Evolutionary conservation across 2,329 filamentous ascomycete genomes (phyloP).

Genomic region (Pezicula rhizophila): DNA sequence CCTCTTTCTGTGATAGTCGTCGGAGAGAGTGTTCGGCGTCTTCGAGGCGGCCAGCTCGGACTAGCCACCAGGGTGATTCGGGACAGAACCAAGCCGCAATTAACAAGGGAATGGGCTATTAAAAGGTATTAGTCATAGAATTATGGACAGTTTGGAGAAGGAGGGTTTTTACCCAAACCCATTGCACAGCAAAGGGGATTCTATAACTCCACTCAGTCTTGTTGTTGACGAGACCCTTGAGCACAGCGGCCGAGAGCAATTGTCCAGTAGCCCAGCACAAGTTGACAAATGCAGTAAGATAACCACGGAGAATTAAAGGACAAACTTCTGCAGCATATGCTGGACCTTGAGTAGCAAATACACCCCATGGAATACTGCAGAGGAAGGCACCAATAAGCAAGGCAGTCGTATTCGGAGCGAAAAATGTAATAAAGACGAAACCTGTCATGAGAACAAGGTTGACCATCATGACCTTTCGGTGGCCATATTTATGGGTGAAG

Average conservation of each 20-base stretch:
- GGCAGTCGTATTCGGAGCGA: constrained; percentile 36
- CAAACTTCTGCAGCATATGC: constrained; percentile 39
- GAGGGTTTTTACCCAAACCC: constrained; percentile 34
- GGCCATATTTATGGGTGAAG: constrained; percentile 35
- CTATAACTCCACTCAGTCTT: constrained; percentile 39
- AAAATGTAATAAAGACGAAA: constrained; percentile 36
- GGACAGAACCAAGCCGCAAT: constrained; percentile 36
- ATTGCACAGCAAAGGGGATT: constrained; percentile 40
- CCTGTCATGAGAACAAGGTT: constrained; percentile 36
- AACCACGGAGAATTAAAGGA: constrained; percentile 43
- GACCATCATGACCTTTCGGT: constrained; percentile 39
- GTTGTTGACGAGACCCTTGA: constrained; percentile 35
- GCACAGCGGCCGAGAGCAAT: constrained; percentile 38
- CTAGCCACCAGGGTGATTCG: constrained; percentile 42
- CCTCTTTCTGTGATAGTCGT: constrained; percentile 18
- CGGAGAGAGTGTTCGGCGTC: constrained; percentile 31
- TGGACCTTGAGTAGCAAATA: constrained; percentile 35
- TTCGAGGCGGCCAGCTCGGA: constrained; percentile 34
- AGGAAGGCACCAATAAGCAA: constrained; percentile 25
- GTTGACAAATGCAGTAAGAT: constrained; percentile 44
- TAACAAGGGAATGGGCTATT: constrained; percentile 32
- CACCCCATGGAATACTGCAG: constrained; percentile 41
- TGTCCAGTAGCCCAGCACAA: constrained; percentile 44
- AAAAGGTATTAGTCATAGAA: no score
- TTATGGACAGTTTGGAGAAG: not conserved